Conservation (phyloP, 768 basidiomycete species). For the Auricularia auricula-judae region DNA sequence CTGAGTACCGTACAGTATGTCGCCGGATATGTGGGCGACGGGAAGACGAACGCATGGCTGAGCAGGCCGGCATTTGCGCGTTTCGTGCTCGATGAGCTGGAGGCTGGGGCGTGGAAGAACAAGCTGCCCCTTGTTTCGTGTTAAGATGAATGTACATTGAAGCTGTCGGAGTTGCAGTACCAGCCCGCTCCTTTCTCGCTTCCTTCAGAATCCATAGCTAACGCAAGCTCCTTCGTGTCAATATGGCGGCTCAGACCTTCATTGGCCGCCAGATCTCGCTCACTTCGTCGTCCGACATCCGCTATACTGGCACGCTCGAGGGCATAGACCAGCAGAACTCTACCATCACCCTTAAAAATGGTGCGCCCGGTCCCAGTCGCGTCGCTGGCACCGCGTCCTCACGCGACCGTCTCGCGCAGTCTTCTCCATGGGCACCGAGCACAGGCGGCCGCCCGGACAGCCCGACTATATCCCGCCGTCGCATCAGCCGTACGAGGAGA, state of each 20-base stretch:
- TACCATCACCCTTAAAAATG: constrained; percentile 82
- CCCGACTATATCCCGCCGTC: constrained; percentile 74
- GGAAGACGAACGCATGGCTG: constrained; percentile 36
- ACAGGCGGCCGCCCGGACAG: constrained; percentile 35
- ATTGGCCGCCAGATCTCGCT: constrained; percentile 50
- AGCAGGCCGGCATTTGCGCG: constrained; percentile 48
- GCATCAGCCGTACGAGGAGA: constrained; percentile 76
- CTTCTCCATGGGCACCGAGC: constrained; percentile 83
- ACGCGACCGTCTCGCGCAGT: constrained; percentile 26
- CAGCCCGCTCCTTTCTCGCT: too few species aligned
- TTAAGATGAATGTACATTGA: too few species aligned
- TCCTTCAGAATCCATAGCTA: too few species aligned
- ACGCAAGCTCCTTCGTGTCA: not conserved
- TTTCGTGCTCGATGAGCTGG: constrained; percentile 49
- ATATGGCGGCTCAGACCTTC: not conserved
- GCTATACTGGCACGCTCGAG: constrained; percentile 78
- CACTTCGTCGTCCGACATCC: constrained; percentile 83
- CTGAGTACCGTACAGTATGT: constrained; percentile 23
- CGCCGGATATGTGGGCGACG: constrained; percentile 62
- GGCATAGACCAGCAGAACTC: constrained; percentile 79
- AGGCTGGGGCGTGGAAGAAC: constrained; percentile 47
- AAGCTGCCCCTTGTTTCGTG: constrained; percentile 25
- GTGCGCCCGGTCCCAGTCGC: constrained; percentile 25
- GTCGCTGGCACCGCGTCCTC: not conserved
- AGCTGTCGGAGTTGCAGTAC: too few species aligned